Evolutionary conservation across 805 yeast species (phyloP).

Genomic region (Ogataea corticis): DNA sequence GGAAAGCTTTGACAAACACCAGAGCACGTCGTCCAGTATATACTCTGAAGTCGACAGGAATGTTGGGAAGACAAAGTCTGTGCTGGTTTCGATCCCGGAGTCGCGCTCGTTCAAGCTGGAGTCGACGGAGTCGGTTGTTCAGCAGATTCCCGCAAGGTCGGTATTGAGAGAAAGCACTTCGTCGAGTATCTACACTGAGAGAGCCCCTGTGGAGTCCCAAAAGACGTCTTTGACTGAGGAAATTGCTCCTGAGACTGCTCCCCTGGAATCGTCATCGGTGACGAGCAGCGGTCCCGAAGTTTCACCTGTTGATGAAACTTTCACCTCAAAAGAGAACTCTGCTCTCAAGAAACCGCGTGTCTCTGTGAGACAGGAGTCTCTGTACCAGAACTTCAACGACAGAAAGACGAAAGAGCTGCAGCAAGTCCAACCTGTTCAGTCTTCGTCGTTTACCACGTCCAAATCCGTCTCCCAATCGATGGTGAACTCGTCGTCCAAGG

Average conservation of each 20-base stretch:
- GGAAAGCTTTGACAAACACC: constrained; percentile 13
- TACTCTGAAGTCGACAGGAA: constrained; percentile 19
- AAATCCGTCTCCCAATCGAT: background rate
- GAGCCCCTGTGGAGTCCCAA: background rate
- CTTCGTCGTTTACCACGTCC: too few species aligned
- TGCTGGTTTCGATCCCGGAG: constrained; percentile 16
- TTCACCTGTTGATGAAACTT: too few species aligned
- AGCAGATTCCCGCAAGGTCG: background rate
- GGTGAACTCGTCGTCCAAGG: constrained; percentile 8
- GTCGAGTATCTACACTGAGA: constrained; percentile 21
- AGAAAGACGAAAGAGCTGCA: constrained; percentile 4
- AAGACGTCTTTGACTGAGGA: background rate
- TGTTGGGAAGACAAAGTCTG: constrained; percentile 1
- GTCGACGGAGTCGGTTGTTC: background rate
- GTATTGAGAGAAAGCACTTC: constrained; percentile 18
- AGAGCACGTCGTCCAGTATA: constrained; percentile 23
- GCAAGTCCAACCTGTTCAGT: background rate
- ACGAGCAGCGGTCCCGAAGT: too few species aligned
- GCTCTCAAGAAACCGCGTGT: constrained; percentile 22
- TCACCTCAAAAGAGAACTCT: too few species aligned
- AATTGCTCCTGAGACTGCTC: too few species aligned
- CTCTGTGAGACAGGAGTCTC: constrained; percentile 30
- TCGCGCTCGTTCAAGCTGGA: constrained; percentile 13
- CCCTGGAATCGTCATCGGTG: too few species aligned
- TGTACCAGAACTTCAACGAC: constrained; percentile 23